Evolutionary conservation across 2,329 filamentous ascomycete species (phyloP).

Genomic region (Paracamarosporium sp.): DNA sequence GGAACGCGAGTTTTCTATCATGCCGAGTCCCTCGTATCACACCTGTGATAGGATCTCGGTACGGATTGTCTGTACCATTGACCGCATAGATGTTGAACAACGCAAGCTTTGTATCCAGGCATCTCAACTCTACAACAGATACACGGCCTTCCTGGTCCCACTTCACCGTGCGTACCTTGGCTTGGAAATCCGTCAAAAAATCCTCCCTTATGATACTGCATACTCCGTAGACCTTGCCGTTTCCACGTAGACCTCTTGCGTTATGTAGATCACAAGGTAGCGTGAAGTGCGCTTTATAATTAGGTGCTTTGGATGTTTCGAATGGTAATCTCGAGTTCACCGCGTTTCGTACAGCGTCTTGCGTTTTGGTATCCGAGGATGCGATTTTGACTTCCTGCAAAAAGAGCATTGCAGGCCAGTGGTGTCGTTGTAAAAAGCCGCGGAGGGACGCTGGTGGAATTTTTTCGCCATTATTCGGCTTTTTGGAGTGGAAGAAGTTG

Average conservation of each 20-base stretch:
- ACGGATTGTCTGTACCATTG: conserved; percentile 58
- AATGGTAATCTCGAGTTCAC: conserved; percentile 28
- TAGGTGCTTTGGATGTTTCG: conserved; percentile 28
- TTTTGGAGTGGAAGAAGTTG: conserved; percentile 42
- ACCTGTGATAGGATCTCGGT: conserved; percentile 54
- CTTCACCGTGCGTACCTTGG: conserved; percentile 44
- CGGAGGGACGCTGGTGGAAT: conserved; percentile 42
- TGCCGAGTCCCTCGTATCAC: conserved; percentile 55
- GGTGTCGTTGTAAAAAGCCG: conserved; percentile 52
- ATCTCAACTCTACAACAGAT: conserved; percentile 51
- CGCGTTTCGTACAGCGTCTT: conserved; percentile 48
- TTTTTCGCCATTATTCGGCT: conserved; percentile 5
- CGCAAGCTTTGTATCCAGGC: conserved; percentile 41
- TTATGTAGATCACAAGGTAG: conserved; percentile 59
- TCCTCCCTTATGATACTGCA: conserved; percentile 57
- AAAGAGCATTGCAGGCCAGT: conserved; percentile 54
- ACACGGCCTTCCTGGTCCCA: conserved; percentile 63
- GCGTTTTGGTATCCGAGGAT: conserved; percentile 46
- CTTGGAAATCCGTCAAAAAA: conserved; percentile 28
- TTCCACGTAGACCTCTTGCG: conserved; percentile 52
- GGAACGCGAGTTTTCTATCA: conserved; percentile 59
- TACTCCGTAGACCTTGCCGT: conserved; percentile 61
- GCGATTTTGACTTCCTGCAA: conserved; percentile 60
- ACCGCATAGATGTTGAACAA: conserved; percentile 62
- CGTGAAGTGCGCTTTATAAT: conserved; percentile 54